These are phyloP conservation scores for Linnemannia schmuckeri DNA, from an alignment of 192 early-diverging fungal genomes.

Conservation along the genomic window DNA sequence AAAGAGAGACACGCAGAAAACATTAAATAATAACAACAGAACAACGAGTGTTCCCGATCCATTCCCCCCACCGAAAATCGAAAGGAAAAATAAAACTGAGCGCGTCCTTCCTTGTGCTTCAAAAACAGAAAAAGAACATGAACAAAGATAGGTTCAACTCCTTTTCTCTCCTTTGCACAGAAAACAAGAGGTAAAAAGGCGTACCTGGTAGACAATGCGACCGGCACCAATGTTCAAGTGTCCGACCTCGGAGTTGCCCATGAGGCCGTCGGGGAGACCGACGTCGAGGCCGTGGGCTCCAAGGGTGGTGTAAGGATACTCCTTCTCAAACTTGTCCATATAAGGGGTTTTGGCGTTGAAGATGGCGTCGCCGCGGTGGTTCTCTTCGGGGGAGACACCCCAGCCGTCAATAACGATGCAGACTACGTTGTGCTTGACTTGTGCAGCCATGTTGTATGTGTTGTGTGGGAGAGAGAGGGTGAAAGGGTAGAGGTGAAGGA, in stretches of 20 bases:
- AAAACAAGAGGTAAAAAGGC: neutral
- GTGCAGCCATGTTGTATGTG: slow-evolving; percentile 17
- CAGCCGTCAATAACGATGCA: slow-evolving; percentile 98
- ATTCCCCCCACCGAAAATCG: neutral
- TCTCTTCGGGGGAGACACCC: slow-evolving; percentile 84
- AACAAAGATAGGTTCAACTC: neutral
- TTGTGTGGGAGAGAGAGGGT: neutral
- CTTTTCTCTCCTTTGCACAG: neutral
- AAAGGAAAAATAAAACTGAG: neutral
- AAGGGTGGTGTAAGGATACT: slow-evolving; percentile 82
- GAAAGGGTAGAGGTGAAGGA: neutral
- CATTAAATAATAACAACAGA: neutral
- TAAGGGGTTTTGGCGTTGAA: slow-evolving; percentile 92
- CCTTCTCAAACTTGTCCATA: slow-evolving; percentile 85
- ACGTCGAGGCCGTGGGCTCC: slow-evolving; percentile 96
- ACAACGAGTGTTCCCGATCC: neutral
- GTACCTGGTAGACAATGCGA: slow-evolving; percentile 96
- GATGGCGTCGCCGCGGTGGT: slow-evolving; percentile 91
- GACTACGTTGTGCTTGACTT: slow-evolving; percentile 76
- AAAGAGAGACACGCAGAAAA: neutral
- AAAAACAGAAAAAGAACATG: neutral
- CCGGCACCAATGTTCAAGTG: slow-evolving; percentile 99
- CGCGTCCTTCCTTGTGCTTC: neutral
- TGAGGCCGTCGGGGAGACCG: slow-evolving; percentile 97
- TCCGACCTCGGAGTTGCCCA: slow-evolving; percentile 99